Evolutionary conservation across 352 stramenopile species (phyloP), one percentile per base, ranked within the genome.

Genomic region (Thalassiosira gravida): DNA sequence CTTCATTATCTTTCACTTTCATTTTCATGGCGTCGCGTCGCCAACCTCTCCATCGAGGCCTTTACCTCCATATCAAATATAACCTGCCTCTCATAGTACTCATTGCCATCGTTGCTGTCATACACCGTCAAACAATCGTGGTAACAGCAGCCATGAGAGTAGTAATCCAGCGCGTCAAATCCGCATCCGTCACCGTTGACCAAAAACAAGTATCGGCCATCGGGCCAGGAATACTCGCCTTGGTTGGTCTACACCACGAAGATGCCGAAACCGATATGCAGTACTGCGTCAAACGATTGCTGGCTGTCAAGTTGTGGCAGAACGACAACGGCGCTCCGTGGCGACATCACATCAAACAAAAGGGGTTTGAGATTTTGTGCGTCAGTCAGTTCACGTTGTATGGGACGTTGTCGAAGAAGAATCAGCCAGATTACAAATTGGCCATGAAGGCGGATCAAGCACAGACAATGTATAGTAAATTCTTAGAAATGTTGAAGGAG

Each of bases 361-460:
- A 80, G 58, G 59, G 52, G 5, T 85, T 82, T 25, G 83, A 93
- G 46, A 61, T 93, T 27, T 67, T 94, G 24, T 92, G 84, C 68
- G 90, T 94, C 3, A 86, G 66, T 63, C 90, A 94, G 86, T 94
- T 94, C 39, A 94, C 90, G 20, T 67, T 94, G 18, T 94, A 93
- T 79, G 90, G 86, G 8, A 93, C 73, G 20, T 42, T 94, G 14
- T 82, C 58, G 0, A 93, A 92, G 42, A 93, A 92, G 73, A 76
- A 93, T 83, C 84, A 92, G 67, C 90, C 90, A 25, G 88, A 94
- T 74, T 93, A 92, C 72, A 92, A 92, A 74, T 55, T 78, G 16
- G 74, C 88, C 22, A 94, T 94, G 90, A 94, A 94, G 74, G 55
- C 44, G 27, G 64, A 73, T 7, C 64, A 67, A 35, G 90, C 90